Conservation (phyloP, 768 basidiomycete species). For the Serendipita indica region DNA sequence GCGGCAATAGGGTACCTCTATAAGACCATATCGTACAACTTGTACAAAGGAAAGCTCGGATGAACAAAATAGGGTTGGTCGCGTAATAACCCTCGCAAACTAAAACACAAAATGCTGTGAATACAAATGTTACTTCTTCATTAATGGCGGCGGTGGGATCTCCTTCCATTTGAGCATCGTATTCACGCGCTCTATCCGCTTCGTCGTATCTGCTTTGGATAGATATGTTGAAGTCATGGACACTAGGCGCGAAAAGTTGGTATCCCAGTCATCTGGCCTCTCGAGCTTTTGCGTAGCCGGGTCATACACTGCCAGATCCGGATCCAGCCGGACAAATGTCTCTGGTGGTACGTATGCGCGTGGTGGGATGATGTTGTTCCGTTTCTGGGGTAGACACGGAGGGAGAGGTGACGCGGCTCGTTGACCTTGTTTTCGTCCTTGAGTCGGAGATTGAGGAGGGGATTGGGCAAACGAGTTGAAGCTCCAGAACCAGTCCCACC, state of each 20-base stretch:
- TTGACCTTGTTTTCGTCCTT: neutral
- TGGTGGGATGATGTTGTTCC: constrained; percentile 1
- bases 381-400: neutral
- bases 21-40: too few relatives aligned
- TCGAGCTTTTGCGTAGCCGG: neutral
- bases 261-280: neutral
- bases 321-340: constrained; percentile 3
- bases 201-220: neutral
- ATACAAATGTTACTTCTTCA: too few relatives aligned
- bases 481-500: constrained; percentile 10
- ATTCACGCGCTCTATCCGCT: neutral
- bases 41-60: too few relatives aligned
- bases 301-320: neutral
- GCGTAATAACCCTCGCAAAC: too few relatives aligned
- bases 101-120: too few relatives aligned
- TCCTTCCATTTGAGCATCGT: constrained; percentile 6
- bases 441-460: too few relatives aligned
- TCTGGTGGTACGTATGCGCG: neutral
- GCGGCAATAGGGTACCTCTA: too few relatives aligned
- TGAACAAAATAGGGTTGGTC: too few relatives aligned
- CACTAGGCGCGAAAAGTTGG: neutral
- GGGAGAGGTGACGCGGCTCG: neutral
- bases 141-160: too few relatives aligned
- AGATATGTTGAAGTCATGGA: neutral
- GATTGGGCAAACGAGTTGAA: too few relatives aligned